Conservation (phyloP, 225 moss, liverwort and hornwort species). For the Thuidium tamariscinum region DNA sequence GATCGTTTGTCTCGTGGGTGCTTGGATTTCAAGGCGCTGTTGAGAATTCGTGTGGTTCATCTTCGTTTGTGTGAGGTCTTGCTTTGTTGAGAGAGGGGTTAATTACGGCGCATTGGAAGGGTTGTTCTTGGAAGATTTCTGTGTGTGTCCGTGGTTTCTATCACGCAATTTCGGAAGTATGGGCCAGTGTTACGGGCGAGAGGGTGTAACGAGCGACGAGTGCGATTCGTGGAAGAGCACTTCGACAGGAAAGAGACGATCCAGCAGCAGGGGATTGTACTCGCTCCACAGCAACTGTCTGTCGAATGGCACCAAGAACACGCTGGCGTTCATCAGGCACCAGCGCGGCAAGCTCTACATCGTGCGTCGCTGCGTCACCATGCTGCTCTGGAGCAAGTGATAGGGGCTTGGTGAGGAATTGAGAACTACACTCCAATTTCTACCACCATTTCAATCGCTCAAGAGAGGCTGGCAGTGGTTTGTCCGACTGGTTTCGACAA, state of each 20-base stretch:
- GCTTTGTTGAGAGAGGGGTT: background rate
- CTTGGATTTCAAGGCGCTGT: background rate
- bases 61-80: background rate
- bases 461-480: background rate
- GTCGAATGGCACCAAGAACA: constrained; percentile 31
- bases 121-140: background rate
- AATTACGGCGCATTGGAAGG: background rate
- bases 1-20: background rate
- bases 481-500: background rate
- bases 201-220: constrained; percentile 12
- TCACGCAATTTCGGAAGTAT: background rate
- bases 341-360: constrained; percentile 72
- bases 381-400: constrained; percentile 53
- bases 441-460: background rate
- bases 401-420: background rate
- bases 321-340: constrained; percentile 40
- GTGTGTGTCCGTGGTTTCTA: background rate
- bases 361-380: constrained; percentile 56
- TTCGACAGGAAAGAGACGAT: background rate
- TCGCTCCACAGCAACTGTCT: constrained; percentile 33
- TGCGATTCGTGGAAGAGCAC: constrained; percentile 15
- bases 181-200: constrained; percentile 31
- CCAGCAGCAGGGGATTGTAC: constrained; percentile 11
- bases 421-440: background rate
- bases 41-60: background rate